phyloP scores from a whole-genome alignment of 441 rosid species.

The Isatis lusitanica region DNA sequence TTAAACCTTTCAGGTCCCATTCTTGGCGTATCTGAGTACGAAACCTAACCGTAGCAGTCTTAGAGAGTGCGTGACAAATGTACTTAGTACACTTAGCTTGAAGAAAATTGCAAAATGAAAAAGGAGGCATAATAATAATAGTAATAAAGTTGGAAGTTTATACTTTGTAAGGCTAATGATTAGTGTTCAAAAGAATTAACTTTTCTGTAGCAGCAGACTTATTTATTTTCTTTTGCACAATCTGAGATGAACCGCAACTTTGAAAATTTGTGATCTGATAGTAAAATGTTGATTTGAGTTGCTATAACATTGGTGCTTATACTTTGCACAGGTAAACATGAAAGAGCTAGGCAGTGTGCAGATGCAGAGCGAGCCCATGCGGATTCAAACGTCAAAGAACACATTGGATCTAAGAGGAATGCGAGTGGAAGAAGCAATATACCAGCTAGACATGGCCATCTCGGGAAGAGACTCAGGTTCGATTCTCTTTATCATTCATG shows the following conservation, averaged over 20 bases:
- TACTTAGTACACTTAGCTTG: background rate
- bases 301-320: constrained; percentile 12
- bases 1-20: background rate
- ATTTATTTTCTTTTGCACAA: too few relatives aligned
- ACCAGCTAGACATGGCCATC: constrained; percentile 66
- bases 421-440: constrained; percentile 79
- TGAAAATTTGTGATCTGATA: background rate
- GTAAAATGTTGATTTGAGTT: background rate
- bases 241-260: background rate
- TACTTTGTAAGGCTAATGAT: background rate
- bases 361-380: constrained; percentile 39
- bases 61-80: background rate
- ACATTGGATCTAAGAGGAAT: constrained; percentile 79
- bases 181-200: background rate
- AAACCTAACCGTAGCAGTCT: background rate
- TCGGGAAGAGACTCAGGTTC: constrained; percentile 49
- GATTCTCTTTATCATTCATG: constrained; percentile 70
- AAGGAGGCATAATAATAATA: background rate
- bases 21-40: background rate
- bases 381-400: constrained; percentile 74
- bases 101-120: background rate
- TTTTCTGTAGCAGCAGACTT: too few relatives aligned
- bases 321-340: constrained; percentile 28
- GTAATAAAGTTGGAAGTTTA: background rate
- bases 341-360: constrained; percentile 39